These are phyloP conservation scores for Ascochyta koolunga DNA, from an alignment of 2,329 filamentous ascomycete species.

Conservation along the genomic window DNA sequence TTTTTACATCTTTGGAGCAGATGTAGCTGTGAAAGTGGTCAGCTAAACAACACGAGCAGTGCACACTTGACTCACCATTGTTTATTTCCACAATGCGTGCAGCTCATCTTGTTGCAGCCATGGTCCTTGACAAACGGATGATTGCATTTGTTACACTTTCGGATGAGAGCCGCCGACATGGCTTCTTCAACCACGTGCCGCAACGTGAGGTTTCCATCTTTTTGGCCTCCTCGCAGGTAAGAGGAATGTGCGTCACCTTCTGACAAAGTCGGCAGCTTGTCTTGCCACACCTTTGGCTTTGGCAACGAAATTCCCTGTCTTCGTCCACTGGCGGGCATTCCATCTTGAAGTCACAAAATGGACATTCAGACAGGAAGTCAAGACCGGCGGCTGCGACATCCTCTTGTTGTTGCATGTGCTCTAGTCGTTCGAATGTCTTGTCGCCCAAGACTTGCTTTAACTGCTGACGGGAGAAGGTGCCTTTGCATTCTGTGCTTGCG, in stretches of 20 bases:
- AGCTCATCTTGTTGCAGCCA: conserved; percentile 86
- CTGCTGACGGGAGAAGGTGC: conserved; percentile 63
- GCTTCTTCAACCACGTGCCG: conserved; percentile 79
- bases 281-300: conserved; percentile 67
- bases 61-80: conserved; percentile 58
- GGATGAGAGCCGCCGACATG: conserved; percentile 79
- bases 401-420: conserved; percentile 73
- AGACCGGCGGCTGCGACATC: conserved; percentile 72
- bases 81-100: conserved; percentile 61
- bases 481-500: conserved; percentile 64
- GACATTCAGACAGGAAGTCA: conserved; percentile 75
- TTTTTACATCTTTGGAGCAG: conserved; percentile 68
- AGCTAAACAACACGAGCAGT: not conserved
- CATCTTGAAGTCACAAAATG: conserved; percentile 81
- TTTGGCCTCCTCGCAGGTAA: conserved; percentile 70
- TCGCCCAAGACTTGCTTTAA: conserved; percentile 64
- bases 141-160: conserved; percentile 74
- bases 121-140: conserved; percentile 78
- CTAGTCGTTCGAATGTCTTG: conserved; percentile 66
- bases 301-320: conserved; percentile 76
- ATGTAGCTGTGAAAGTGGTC: conserved; percentile 62
- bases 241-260: conserved; percentile 71
- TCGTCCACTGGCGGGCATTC: conserved; percentile 71
- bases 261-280: conserved; percentile 65
- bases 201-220: conserved; percentile 64